Conservation (phyloP, 1,139 yeast genomes). For the Zygoascus sp. region DNA sequence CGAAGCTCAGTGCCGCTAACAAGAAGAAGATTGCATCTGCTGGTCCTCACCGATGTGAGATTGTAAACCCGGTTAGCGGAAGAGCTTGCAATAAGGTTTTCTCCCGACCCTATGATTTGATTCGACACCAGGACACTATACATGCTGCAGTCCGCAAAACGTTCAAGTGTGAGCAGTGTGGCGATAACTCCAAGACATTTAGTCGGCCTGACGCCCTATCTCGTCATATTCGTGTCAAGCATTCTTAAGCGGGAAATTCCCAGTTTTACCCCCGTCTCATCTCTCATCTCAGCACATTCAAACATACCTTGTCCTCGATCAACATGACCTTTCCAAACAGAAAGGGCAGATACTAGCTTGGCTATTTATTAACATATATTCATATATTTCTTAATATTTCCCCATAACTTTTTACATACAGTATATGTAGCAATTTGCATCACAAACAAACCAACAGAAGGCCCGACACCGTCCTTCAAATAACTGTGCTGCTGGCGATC, state of each 20-base stretch:
- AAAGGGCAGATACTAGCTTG: background rate
- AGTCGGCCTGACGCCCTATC: conserved; percentile 93
- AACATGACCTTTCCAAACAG: too few species aligned
- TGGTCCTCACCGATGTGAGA: conserved; percentile 52
- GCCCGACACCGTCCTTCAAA: too few species aligned
- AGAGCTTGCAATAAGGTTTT: conserved; percentile 74
- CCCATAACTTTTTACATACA: background rate
- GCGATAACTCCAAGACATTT: conserved; percentile 72
- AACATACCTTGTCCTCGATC: background rate
- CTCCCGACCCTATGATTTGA: conserved; percentile 89
- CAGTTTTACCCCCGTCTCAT: too few species aligned
- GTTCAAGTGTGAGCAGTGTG: conserved; percentile 81
- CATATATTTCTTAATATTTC: background rate
- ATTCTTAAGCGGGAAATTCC: too few species aligned
- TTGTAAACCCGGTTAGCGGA: conserved; percentile 57
- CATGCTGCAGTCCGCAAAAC: conserved; percentile 85
- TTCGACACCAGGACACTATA: conserved; percentile 93
- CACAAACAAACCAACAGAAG: background rate
- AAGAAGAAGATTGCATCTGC: conserved; percentile 14
- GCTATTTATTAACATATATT: background rate
- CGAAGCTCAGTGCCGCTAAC: conserved; percentile 3
- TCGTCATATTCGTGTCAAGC: conserved; percentile 88
- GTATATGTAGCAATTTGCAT: background rate
- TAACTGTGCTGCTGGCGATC: background rate
- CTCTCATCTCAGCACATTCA: too few species aligned